Evolutionary conservation across 169 alveolate genomes (phyloP).

Genomic region (Perkinsus chesapeaki): DNA sequence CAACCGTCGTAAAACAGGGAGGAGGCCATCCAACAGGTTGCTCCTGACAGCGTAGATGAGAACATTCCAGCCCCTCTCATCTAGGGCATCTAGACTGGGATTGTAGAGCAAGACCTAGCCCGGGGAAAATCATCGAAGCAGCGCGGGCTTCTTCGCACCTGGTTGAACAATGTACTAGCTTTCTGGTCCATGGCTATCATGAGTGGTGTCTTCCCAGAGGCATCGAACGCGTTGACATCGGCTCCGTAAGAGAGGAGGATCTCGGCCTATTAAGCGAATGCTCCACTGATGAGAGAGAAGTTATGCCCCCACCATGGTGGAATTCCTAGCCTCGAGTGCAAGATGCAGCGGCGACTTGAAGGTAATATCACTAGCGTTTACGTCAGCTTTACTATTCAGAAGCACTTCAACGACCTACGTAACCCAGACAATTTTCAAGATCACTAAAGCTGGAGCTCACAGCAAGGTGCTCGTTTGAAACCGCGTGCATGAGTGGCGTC

Average conservation of each 20-base stretch:
- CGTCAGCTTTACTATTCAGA: background rate
- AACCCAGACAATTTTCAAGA: background rate
- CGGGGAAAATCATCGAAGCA: background rate
- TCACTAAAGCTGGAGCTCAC: background rate
- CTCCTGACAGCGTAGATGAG: slow-evolving; percentile 10
- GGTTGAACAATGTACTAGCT: background rate
- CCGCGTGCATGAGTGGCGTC: background rate
- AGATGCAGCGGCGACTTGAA: background rate
- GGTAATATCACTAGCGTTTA: background rate
- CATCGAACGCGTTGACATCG: background rate
- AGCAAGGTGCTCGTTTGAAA: background rate
- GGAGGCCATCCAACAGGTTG: background rate
- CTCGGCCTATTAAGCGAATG: background rate
- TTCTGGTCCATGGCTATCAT: slow-evolving; percentile 10
- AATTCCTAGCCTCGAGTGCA: background rate
- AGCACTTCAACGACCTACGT: background rate
- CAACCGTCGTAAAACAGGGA: background rate
- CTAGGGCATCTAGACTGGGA: background rate
- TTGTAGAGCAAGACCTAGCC: slow-evolving; percentile 5
- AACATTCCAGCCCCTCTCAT: slow-evolving; percentile 9
- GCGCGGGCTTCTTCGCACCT: background rate
- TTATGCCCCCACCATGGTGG: background rate
- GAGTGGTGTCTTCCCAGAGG: background rate
- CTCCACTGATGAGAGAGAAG: background rate
- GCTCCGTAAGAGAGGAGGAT: background rate